phyloP scores from a whole-genome alignment of 768 basidiomycete species.

The Mycena olivaceomarginata region DNA sequence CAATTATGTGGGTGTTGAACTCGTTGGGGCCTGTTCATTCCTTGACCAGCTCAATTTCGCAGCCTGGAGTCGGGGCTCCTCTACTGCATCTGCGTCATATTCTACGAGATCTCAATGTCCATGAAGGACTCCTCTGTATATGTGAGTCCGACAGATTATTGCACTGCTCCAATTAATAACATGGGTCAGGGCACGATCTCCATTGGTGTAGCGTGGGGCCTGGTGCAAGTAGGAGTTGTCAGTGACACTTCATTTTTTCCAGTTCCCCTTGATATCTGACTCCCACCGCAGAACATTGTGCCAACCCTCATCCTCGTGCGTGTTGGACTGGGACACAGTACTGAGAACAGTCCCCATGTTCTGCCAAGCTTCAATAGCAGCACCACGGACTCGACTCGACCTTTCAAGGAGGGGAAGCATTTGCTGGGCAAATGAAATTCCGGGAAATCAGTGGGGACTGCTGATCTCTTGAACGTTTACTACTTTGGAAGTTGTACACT shows the following conservation, averaged over 20 bases:
- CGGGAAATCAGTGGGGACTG: too few species aligned
- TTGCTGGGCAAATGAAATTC: too few species aligned
- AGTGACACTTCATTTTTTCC: neutral
- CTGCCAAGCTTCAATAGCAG: too few species aligned
- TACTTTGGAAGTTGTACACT: too few species aligned
- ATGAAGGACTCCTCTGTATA: neutral
- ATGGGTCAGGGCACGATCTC: slow-evolving; percentile 12
- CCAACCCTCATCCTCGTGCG: slow-evolving; percentile 29
- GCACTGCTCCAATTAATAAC: neutral
- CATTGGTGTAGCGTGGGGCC: slow-evolving; percentile 28
- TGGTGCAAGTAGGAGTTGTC: slow-evolving; percentile 34
- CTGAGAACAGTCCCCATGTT: neutral
- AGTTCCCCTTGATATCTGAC: neutral
- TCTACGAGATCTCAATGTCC: slow-evolving; percentile 19
- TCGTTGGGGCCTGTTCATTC: too few species aligned
- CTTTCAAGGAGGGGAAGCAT: too few species aligned
- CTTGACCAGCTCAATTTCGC: neutral
- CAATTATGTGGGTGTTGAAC: slow-evolving; percentile 24
- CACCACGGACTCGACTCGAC: too few species aligned
- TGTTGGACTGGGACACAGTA: slow-evolving; percentile 29
- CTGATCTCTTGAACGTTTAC: too few species aligned
- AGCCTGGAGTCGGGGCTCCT: slow-evolving; percentile 31
- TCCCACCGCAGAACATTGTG: slow-evolving; percentile 13
- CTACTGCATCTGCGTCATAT: slow-evolving; percentile 24
- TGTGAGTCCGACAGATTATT: slow-evolving; percentile 3